A percentile compares a stretch with the other conserved stretches of the same genome.
phyloP scores from a whole-genome alignment of 345 rosid genomes.

The Rhodamnia rubescens region DNA sequence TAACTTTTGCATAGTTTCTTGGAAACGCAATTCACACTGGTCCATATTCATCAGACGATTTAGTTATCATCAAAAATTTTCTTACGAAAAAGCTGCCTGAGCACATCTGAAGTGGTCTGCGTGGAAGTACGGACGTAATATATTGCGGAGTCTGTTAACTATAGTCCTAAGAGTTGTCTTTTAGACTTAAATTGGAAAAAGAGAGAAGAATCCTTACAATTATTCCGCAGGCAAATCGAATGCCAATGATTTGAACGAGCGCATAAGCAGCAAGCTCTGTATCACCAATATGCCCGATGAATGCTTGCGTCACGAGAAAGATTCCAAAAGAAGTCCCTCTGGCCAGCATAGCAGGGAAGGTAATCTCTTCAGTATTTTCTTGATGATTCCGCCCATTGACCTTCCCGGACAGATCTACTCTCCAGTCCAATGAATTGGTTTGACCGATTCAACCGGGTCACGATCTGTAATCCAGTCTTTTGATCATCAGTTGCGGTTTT shows the following conservation, averaged over 20 bases:
- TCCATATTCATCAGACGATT: background rate
- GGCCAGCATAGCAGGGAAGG: conserved; percentile 38
- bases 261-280: conserved; percentile 46
- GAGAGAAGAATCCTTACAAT: conserved; percentile 8
- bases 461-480: too few species aligned
- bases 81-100: background rate
- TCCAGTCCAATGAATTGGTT: background rate
- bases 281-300: conserved; percentile 37
- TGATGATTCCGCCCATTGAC: conserved; percentile 1
- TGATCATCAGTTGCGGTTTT: background rate
- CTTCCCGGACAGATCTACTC: conserved; percentile 5
- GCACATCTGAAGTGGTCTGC: background rate
- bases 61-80: background rate
- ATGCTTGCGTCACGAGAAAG: conserved; percentile 47
- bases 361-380: conserved; percentile 34
- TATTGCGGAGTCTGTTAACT: background rate
- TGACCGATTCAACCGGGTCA: background rate
- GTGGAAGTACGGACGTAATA: background rate
- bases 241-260: conserved; percentile 36
- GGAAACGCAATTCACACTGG: background rate
- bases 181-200: background rate
- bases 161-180: background rate
- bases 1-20: background rate
- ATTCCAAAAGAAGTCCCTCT: conserved; percentile 32
- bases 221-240: conserved; percentile 48